A percentile compares a stretch with the other conserved stretches of the same genome.
Evolutionary conservation across 768 basidiomycete species (phyloP).

Genomic region (Collybia mongolica): DNA sequence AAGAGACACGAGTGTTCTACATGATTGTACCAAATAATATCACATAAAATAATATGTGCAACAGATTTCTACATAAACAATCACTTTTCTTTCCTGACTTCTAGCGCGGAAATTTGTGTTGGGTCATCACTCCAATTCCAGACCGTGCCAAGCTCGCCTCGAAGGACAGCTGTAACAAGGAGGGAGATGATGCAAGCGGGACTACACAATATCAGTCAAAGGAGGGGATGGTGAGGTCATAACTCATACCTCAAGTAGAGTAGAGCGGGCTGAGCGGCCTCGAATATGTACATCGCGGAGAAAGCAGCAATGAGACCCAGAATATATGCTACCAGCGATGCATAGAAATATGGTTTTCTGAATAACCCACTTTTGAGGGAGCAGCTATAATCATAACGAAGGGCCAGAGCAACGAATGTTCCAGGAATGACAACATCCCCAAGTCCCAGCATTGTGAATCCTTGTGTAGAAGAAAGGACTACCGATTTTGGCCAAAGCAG

Average conservation of each 20-base stretch:
- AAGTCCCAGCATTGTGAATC: constrained; percentile 88
- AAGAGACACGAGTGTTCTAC: too few species aligned
- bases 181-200: constrained; percentile 80
- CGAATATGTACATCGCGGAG: constrained; percentile 77
- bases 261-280: constrained; percentile 85
- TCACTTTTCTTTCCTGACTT: constrained; percentile 11
- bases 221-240: too few species aligned
- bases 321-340: constrained; percentile 70
- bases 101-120: background rate
- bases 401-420: constrained; percentile 76
- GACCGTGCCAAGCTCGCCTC: constrained; percentile 68
- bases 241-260: constrained; percentile 78
- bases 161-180: constrained; percentile 48
- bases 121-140: constrained; percentile 73
- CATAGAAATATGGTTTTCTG: constrained; percentile 73
- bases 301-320: constrained; percentile 75
- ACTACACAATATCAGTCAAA: constrained; percentile 29
- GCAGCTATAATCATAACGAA: constrained; percentile 78
- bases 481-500: constrained; percentile 81
- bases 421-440: constrained; percentile 78
- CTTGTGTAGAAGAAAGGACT: constrained; percentile 43
- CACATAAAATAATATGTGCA: background rate
- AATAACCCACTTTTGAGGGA: constrained; percentile 36
- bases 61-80: too few species aligned
- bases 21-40: too few species aligned